Conservation (phyloP, 2,329 filamentous ascomycete genomes). For the Sarocladium strictum region DNA sequence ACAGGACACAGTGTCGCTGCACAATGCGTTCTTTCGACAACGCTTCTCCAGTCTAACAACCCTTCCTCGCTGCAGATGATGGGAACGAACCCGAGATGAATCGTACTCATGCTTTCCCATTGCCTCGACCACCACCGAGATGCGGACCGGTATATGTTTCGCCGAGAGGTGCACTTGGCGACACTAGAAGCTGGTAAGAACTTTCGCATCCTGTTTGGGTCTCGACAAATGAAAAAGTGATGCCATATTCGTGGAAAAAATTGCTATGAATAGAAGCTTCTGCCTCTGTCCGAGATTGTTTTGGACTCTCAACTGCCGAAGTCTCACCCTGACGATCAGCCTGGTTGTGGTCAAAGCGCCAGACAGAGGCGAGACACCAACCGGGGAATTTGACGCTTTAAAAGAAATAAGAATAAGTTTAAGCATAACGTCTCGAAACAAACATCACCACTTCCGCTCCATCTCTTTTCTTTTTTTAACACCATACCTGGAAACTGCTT, state of each 20-base stretch:
- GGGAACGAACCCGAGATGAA: not conserved
- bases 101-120: not conserved
- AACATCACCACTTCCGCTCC: no score
- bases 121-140: not conserved
- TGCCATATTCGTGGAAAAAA: not conserved
- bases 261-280: not conserved
- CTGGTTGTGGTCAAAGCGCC: not conserved
- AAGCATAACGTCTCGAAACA: not conserved
- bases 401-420: not conserved
- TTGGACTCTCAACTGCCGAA: not conserved
- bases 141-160: conserved; percentile 1
- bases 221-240: not conserved
- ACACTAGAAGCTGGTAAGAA: not conserved
- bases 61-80: not conserved
- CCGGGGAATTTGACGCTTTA: not conserved
- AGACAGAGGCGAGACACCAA: not conserved
- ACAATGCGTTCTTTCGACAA: no score
- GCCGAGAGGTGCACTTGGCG: not conserved
- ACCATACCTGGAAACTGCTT: no score
- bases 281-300: not conserved
- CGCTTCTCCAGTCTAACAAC: not conserved
- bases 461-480: no score
- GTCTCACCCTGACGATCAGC: not conserved
- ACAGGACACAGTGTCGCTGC: no score
- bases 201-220: not conserved